Conservation (phyloP, 495 filamentous ascomycete genomes). For the Tetracladium setigerum region DNA sequence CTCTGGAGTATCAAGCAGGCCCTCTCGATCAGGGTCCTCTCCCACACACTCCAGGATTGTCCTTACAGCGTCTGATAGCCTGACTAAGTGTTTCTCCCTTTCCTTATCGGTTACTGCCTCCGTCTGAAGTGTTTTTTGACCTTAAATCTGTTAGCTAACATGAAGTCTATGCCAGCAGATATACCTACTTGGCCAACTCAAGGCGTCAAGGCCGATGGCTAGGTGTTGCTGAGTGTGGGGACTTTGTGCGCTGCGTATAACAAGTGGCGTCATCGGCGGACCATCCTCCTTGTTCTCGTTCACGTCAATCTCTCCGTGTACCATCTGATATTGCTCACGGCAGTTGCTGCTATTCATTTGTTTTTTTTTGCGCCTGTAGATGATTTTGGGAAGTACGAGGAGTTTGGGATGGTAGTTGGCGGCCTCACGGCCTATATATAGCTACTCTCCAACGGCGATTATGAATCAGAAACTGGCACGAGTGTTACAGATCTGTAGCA, state of each 20-base stretch:
- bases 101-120: constrained; percentile 69
- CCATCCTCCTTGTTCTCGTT: constrained; percentile 3
- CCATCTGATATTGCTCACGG: constrained; percentile 1
- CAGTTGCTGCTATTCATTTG: constrained; percentile 6
- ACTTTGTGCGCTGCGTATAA: constrained; percentile 4
- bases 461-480: constrained; percentile 2
- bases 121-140: constrained; percentile 68
- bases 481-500: not conserved
- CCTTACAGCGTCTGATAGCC: constrained; percentile 72
- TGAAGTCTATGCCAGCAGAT: constrained; percentile 2
- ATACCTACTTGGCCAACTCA: constrained; percentile 58
- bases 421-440: constrained; percentile 1
- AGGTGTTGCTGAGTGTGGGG: constrained; percentile 1
- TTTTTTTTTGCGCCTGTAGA: constrained; percentile 7
- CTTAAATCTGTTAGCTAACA: constrained; percentile 30
- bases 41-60: constrained; percentile 93
- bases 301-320: constrained; percentile 3
- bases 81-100: constrained; percentile 58
- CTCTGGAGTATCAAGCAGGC: constrained; percentile 75
- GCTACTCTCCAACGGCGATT: constrained; percentile 1
- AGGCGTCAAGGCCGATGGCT: constrained; percentile 59
- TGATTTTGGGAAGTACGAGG: constrained; percentile 8
- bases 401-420: constrained; percentile 1
- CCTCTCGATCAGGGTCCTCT: constrained; percentile 88
- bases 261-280: constrained; percentile 1